Evolutionary conservation across 2,329 filamentous ascomycete species (phyloP), one percentile per base, ranked within the genome.

Genomic region (Monilinia fructigena): DNA sequence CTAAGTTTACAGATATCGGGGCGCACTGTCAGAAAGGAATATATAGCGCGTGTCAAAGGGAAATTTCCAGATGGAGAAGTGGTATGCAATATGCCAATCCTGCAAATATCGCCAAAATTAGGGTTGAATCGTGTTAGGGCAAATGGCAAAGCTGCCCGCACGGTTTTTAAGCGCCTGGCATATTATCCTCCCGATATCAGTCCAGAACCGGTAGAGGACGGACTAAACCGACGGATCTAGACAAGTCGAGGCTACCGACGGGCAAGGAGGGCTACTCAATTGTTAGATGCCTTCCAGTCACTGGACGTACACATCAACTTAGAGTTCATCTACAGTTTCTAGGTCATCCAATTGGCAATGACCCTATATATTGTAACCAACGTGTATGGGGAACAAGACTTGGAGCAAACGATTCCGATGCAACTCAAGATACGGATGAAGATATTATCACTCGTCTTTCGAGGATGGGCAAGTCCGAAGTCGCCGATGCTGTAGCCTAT

Each of bases 291-390:
- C 85, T 96, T 66, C 95, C 95, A 0, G 86, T 98, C 38, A 99
- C 95, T 0, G 95, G 95, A 0, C 86, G 95, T 61, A 99, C 95
- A 16, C 95, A 99, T 75, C 95, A 99, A 77, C 85, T 99, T 59
- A 88, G 95, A 45, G 95, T 99, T 23, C 95, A 99, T 75, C 83
- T 99, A 20, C 95, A 99, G 76, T 96, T 92, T 77, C 82, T 99
- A 4, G 95, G 95, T 1, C 91, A 98, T 75, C 95, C 95, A 1
- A 98, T 99, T 72, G 89, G 92, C 70, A 99, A 99, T 77, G 95
- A 99, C 75, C 95, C 95, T 10, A 98, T 99, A 73, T 99, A 99
- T 77, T 93, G 92, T 73, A 99, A 99, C 76, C 88, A 92, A 75
- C 88, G 88, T 66, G 95, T 99, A 14, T 99, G 96, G 82, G 95